Conservation (phyloP, 768 basidiomycete species). For the Suillus clintonianus region DNA sequence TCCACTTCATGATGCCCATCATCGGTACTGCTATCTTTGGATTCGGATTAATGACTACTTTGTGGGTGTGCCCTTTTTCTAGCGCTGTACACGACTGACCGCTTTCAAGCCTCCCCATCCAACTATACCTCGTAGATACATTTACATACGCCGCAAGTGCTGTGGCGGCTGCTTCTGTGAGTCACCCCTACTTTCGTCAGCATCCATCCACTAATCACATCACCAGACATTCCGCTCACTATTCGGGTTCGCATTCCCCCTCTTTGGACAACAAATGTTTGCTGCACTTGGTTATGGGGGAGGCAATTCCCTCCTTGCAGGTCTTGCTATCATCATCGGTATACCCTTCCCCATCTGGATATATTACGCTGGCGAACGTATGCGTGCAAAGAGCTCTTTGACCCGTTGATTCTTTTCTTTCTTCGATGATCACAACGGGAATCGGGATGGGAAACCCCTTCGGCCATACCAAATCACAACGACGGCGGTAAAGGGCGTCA, state of each 20-base stretch:
- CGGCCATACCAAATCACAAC: too few species aligned
- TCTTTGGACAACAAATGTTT: constrained; percentile 71
- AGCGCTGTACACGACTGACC: background rate
- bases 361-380: constrained; percentile 19
- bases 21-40: constrained; percentile 61
- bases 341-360: too few species aligned
- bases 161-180: constrained; percentile 58
- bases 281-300: constrained; percentile 59
- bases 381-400: background rate
- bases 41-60: constrained; percentile 63
- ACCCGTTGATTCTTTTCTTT: background rate
- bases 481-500: too few species aligned
- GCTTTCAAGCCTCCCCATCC: constrained; percentile 54
- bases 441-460: too few species aligned
- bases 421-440: background rate
- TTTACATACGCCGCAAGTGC: constrained; percentile 71
- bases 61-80: constrained; percentile 45
- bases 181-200: constrained; percentile 12
- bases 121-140: constrained; percentile 70
- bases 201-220: background rate
- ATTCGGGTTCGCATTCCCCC: constrained; percentile 65
- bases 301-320: constrained; percentile 29
- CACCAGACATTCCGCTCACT: constrained; percentile 57
- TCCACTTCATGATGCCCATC: constrained; percentile 80
- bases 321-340: too few species aligned